Evolutionary conservation across 306 rosid species (phyloP).

Genomic region (Malus sieversii): DNA sequence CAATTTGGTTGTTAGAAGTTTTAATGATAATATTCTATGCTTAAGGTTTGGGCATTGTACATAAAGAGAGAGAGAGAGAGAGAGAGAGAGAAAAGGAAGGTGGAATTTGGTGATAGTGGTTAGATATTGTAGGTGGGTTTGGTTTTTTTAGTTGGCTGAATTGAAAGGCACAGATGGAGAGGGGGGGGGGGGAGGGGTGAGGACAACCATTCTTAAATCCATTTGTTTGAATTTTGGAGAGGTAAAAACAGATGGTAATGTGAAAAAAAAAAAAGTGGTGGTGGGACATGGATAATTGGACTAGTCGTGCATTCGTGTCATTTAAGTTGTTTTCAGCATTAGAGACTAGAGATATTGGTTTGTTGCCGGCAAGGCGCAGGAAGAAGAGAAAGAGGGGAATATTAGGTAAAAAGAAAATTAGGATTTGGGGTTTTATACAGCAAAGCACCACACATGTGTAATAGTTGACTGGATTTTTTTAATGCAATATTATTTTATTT

Average conservation of each 20-base stretch:
- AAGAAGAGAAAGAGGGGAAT: no score
- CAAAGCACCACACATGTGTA: conserved; percentile 32
- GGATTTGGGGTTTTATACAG: conserved; percentile 25
- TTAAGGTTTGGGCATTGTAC: conserved; percentile 52
- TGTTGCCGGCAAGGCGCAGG: no score
- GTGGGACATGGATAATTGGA: background rate
- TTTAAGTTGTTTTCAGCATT: no score
- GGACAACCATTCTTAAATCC: conserved; percentile 33
- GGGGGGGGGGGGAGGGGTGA: background rate
- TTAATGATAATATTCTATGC: conserved; percentile 50
- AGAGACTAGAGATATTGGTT: no score
- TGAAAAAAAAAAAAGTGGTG: background rate
- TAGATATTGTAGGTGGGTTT: conserved; percentile 48
- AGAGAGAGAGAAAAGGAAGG: background rate
- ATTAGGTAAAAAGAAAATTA: background rate
- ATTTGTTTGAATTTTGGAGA: conserved; percentile 23
- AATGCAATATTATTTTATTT: background rate
- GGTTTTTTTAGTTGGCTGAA: conserved; percentile 34
- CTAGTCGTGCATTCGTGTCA: background rate
- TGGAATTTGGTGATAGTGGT: conserved; percentile 46
- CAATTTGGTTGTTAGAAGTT: conserved; percentile 11
- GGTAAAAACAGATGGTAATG: conserved; percentile 13
- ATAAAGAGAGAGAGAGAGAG: conserved; percentile 35
- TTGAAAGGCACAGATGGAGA: conserved; percentile 10
- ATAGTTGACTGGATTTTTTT: conserved; percentile 27